Evolutionary conservation across 1,284 basidiomycete species (phyloP).

Genomic region (Irpex sp.): DNA sequence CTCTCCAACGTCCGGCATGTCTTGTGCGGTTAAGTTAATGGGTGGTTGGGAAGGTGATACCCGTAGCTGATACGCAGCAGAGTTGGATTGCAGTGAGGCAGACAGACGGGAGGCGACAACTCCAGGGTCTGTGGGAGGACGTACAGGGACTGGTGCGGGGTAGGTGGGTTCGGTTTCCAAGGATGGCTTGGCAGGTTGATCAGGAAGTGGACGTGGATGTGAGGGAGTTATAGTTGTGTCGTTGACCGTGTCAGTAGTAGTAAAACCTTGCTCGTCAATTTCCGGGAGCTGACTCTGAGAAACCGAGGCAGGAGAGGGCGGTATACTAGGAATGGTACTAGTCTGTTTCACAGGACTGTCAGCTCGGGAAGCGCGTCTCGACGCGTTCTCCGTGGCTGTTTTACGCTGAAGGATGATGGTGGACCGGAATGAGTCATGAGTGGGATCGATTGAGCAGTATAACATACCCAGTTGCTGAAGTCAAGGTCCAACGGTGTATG

Average conservation of each 20-base stretch:
- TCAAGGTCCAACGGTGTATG: background rate
- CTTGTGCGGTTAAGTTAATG: background rate
- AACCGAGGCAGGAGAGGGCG: background rate
- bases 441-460: background rate
- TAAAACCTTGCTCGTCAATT: background rate
- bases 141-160: background rate
- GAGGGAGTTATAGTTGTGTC: background rate
- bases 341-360: background rate
- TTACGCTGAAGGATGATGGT: background rate
- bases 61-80: background rate
- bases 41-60: background rate
- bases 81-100: background rate
- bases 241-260: background rate
- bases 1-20: background rate
- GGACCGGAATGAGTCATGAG: background rate
- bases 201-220: background rate
- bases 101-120: background rate
- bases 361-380: background rate
- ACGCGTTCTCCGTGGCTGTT: background rate
- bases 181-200: background rate
- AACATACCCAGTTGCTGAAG: background rate
- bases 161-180: background rate
- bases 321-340: background rate
- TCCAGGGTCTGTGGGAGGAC: background rate
- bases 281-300: background rate